Percentiles rank a stretch among this genome's conserved stretches.
These are phyloP conservation scores for Eutrema yunnanense DNA, from an alignment of 345 rosid genomes.

Conservation along the genomic window DNA sequence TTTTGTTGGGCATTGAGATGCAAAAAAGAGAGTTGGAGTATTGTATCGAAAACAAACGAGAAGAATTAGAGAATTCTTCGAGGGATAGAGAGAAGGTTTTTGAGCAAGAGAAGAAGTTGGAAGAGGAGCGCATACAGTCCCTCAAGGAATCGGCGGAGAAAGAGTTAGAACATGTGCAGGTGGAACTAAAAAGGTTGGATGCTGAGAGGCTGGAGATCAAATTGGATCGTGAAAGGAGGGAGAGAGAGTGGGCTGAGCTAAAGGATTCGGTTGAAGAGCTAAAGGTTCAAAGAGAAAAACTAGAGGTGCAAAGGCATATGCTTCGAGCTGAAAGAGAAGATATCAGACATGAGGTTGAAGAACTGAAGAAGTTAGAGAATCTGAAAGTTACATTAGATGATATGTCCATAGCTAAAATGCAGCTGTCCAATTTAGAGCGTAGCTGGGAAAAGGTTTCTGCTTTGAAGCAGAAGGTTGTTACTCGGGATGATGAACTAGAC, in stretches of 20 bases:
- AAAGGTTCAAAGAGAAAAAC: conserved; percentile 62
- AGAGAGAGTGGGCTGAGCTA: conserved; percentile 74
- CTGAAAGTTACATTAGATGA: conserved; percentile 62
- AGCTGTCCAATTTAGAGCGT: conserved; percentile 51
- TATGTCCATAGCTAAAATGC: conserved; percentile 65
- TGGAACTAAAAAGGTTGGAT: conserved; percentile 76
- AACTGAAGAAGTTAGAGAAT: conserved; percentile 70
- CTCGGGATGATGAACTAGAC: conserved; percentile 35
- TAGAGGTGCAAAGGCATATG: conserved; percentile 75
- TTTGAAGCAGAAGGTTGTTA: conserved; percentile 35
- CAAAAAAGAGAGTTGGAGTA: conserved; percentile 78
- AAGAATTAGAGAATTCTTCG: conserved; percentile 66
- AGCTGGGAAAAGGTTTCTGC: conserved; percentile 54
- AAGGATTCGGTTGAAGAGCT: conserved; percentile 75
- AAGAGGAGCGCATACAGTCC: conserved; percentile 51
- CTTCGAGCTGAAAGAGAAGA: conserved; percentile 72
- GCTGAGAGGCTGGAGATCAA: conserved; percentile 70
- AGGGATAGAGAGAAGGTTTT: conserved; percentile 74
- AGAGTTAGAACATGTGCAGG: conserved; percentile 65
- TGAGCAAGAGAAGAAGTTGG: conserved; percentile 70
- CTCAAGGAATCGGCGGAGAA: conserved; percentile 59
- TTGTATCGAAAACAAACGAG: conserved; percentile 65
- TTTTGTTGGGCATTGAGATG: conserved; percentile 73
- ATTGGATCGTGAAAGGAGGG: conserved; percentile 74
- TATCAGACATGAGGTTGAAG: conserved; percentile 58